These are phyloP conservation scores for Furcasterigmium furcatum DNA, from an alignment of 2,329 filamentous ascomycete species.

Conservation along the genomic window DNA sequence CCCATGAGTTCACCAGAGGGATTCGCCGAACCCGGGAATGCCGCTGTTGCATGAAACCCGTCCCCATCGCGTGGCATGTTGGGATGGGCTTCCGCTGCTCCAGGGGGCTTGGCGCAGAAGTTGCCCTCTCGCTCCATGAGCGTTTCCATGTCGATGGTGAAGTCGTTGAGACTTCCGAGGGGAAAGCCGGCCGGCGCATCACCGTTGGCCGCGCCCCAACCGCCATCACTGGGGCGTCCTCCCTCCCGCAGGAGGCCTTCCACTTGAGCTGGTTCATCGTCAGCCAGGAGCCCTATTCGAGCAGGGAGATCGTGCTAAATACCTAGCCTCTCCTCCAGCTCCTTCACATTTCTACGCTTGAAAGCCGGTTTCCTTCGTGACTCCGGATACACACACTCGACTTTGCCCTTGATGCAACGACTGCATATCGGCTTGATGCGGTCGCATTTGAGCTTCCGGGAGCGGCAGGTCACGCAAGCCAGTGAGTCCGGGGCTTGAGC, in stretches of 20 bases:
- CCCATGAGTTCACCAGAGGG: constrained; percentile 55
- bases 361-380: constrained; percentile 83
- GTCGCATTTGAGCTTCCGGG: constrained; percentile 85
- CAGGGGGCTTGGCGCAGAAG: background rate
- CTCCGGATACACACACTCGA: constrained; percentile 85
- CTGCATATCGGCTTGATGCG: constrained; percentile 74
- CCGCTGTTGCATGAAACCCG: background rate
- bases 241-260: constrained; percentile 74
- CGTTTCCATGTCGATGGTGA: constrained; percentile 9
- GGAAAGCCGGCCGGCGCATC: background rate
- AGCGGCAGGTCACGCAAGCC: constrained; percentile 80
- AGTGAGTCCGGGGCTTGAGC: constrained; percentile 42
- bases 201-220: background rate
- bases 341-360: constrained; percentile 86
- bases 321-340: constrained; percentile 85
- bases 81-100: background rate
- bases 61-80: background rate
- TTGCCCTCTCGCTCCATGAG: constrained; percentile 12
- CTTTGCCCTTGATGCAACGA: constrained; percentile 71
- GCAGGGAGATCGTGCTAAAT: no score
- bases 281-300: background rate
- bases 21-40: background rate
- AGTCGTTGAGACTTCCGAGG: constrained; percentile 11
- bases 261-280: constrained; percentile 61
- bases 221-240: constrained; percentile 14